A percentile compares a stretch with the other conserved stretches of the same genome.
Evolutionary conservation across 768 basidiomycete species (phyloP).

Genomic region (Trichaptum fuscoviolaceum): DNA sequence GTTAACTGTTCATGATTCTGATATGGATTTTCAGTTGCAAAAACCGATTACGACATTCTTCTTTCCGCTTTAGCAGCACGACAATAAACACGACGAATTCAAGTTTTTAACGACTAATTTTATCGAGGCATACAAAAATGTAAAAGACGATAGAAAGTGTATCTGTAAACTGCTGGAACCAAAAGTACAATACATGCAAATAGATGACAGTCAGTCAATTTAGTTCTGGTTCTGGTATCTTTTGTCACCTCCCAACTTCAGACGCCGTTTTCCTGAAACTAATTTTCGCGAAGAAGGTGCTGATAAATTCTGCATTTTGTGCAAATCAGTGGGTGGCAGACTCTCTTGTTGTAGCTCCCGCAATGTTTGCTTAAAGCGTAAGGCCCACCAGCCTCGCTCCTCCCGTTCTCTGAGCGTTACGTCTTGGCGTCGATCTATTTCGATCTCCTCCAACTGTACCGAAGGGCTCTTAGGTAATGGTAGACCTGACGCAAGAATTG

Average conservation of each 20-base stretch:
- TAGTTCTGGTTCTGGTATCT: not conserved
- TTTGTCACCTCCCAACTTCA: not conserved
- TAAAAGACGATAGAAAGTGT: not conserved
- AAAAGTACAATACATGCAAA: slow-evolving; percentile 3
- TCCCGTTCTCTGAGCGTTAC: slow-evolving; percentile 48
- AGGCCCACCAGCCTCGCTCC: slow-evolving; percentile 71
- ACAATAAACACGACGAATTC: slow-evolving; percentile 11
- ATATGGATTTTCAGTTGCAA: slow-evolving; percentile 41
- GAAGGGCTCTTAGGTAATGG: slow-evolving; percentile 76
- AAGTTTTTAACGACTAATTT: not conserved
- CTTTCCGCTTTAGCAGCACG: slow-evolving; percentile 50
- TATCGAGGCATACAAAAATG: not conserved
- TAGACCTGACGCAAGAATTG: slow-evolving; percentile 38
- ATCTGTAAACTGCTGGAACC: not conserved
- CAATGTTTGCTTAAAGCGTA: slow-evolving; percentile 59
- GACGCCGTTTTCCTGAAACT: not conserved
- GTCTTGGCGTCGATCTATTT: slow-evolving; percentile 23
- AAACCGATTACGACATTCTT: slow-evolving; percentile 58
- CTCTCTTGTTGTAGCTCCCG: slow-evolving; percentile 40
- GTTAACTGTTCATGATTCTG: not conserved
- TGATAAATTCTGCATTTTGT: not conserved
- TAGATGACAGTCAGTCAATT: not conserved
- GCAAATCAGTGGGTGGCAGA: not conserved
- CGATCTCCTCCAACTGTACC: slow-evolving; percentile 39
- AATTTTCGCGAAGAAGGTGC: not conserved